A percentile compares a stretch with the other conserved stretches of the same genome.
These are phyloP conservation scores for Balakata baccata DNA, from an alignment of 345 rosid species.

Conservation along the genomic window DNA sequence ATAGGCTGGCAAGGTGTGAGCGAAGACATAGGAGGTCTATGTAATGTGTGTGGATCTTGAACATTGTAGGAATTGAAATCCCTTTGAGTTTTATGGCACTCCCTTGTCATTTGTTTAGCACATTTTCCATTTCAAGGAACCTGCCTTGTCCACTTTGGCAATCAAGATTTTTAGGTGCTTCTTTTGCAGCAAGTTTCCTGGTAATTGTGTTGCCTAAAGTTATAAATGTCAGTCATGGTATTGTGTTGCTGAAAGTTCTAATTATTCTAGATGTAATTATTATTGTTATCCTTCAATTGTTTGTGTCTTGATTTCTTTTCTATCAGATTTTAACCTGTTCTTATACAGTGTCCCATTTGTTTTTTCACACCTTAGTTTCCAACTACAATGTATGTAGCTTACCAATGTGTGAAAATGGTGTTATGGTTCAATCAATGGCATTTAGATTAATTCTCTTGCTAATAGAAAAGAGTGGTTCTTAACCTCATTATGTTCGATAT, in stretches of 20 bases:
- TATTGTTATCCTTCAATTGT: not conserved
- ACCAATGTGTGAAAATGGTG: not conserved
- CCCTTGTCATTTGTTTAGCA: not conserved
- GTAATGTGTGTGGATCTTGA: not conserved
- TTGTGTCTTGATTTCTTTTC: not conserved
- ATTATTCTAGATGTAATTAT: not conserved
- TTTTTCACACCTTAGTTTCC: not conserved
- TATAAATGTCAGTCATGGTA: not conserved
- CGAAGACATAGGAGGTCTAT: not conserved
- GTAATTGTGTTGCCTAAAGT: not conserved
- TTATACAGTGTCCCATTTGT: not conserved
- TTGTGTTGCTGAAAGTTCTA: not conserved
- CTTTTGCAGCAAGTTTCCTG: not conserved
- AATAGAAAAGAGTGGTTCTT: not conserved
- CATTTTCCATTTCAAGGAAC: not conserved
- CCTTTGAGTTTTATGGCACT: conserved; percentile 1
- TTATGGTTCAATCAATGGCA: not conserved
- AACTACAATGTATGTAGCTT: not conserved
- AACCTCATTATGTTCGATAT: not conserved
- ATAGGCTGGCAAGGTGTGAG: not conserved
- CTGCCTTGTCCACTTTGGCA: not conserved
- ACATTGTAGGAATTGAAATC: not conserved
- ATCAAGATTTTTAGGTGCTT: not conserved
- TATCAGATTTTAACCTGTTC: not conserved
- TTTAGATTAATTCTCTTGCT: not conserved